These are phyloP conservation scores for Globisporangium iwayamae DNA, from an alignment of 352 stramenopile species.

Conservation along the genomic window DNA sequence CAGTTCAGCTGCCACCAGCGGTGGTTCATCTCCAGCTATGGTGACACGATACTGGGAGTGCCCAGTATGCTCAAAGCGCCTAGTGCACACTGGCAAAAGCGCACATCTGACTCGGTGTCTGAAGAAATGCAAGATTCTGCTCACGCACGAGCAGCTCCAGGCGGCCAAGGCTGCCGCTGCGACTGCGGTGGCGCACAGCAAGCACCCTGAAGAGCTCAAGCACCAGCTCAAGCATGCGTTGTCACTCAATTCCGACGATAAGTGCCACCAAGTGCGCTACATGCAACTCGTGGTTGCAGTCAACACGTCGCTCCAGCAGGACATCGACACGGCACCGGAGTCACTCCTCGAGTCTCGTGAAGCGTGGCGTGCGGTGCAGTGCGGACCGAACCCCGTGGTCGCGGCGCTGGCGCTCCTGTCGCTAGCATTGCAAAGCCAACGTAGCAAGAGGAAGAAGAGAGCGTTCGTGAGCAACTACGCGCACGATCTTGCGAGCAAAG, in stretches of 20 bases:
- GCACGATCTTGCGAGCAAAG: background rate
- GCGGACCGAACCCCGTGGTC: constrained; percentile 12
- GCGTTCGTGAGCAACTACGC: background rate
- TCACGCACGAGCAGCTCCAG: constrained; percentile 11
- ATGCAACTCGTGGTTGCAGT: constrained; percentile 15
- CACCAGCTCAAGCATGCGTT: constrained; percentile 2
- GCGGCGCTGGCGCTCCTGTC: constrained; percentile 14
- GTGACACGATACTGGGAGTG: constrained; percentile 16
- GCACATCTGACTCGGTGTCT: constrained; percentile 11
- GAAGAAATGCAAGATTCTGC: constrained; percentile 12
- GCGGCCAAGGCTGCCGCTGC: background rate
- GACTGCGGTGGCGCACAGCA: background rate
- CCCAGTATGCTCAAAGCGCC: constrained; percentile 9
- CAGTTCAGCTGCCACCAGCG: background rate
- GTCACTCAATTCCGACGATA: background rate
- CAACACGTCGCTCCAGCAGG: constrained; percentile 13
- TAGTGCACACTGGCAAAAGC: constrained; percentile 11
- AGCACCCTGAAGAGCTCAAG: constrained; percentile 6
- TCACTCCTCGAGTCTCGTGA: constrained; percentile 8
- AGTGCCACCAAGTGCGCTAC: constrained; percentile 12
- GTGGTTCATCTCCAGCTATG: background rate
- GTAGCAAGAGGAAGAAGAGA: background rate
- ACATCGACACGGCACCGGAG: background rate
- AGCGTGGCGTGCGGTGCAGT: constrained; percentile 3
- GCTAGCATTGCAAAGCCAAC: background rate